Base-by-base conservation (phyloP, 1,284 basidiomycete species). In the Ustilago trichophora region DNA sequence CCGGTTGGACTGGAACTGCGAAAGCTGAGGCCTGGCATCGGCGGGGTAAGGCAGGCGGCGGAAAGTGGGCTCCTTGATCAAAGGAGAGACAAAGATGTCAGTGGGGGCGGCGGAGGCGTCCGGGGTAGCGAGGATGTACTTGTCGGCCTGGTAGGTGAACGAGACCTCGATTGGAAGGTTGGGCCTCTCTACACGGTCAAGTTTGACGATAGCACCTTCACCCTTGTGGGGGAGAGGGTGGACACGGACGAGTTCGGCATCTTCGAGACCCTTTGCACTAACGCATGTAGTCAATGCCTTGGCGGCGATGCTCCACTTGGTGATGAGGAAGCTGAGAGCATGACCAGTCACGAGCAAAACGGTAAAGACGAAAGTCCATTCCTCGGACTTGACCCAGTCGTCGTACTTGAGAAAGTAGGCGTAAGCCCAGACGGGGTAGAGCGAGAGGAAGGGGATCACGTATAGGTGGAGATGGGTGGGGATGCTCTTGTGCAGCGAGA, bases 61-160 rank as follows among this genome's bases (percentile, higher is more conserved):
- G 83, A 99, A 98, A 0, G 86, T 85, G 50, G 89, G 87, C 0
- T 85, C 85, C 19, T 84, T 70, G 16, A 80, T 69, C 32, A 73
- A 48, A 8, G 78, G 68, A 36, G 79, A 80, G 27, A 64, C 48
- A 18, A 69, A 70, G 45, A 80, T 72, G 34, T 72, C 67, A 19
- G 75, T 73, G 19, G 68, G 43, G 4, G 75, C 53, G 19, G 79
- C 78, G n/a, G 57, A 55, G 6, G 74, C 51, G 50, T 80, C 77
- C 6, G 78, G 78, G 12, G 86, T 84, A 36, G 87, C 84, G 41
- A 90, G 87, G 51, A 92, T 87, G 82, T 97, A 98, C 43, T 92
- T 93, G 84, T 99, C 95, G 50, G 91, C 89, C 83, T 98, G 94
- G 82, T 98, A 98, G 82, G 86, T 90, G 86, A 99, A 98, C n/a